Percentiles rank a stretch among this genome's conserved stretches.
Conservation (phyloP, 1,284 basidiomycete genomes). For the Pulchroboletus neoregius region DNA sequence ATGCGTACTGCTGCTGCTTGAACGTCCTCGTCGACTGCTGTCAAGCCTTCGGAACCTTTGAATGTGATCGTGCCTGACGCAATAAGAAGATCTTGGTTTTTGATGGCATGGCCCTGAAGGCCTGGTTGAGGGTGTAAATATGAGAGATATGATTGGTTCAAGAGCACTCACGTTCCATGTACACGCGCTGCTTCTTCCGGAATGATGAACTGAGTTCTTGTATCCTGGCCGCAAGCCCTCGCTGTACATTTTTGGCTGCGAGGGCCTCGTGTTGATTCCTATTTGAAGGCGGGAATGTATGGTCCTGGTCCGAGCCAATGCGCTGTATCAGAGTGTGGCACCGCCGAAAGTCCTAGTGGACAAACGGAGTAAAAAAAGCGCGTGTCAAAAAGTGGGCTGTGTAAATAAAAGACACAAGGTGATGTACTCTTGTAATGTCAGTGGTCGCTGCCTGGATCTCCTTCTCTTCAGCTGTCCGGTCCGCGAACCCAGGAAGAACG, state of each 20-base stretch:
- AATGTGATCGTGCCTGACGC: slow-evolving; percentile 82
- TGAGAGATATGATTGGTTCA: slow-evolving; percentile 3
- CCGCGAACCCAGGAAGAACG: slow-evolving; percentile 92
- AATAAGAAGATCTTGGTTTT: slow-evolving; percentile 86
- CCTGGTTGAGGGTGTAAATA: slow-evolving; percentile 45
- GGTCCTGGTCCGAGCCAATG: slow-evolving; percentile 49
- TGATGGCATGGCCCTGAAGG: slow-evolving; percentile 90
- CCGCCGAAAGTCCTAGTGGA: slow-evolving; percentile 73
- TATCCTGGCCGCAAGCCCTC: slow-evolving; percentile 89
- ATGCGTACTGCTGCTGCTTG: slow-evolving; percentile 58
- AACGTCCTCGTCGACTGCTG: slow-evolving; percentile 82
- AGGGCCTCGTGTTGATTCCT: slow-evolving; percentile 54
- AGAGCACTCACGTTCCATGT: slow-evolving; percentile 85
- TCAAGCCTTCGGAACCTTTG: slow-evolving; percentile 74
- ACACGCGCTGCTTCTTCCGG: slow-evolving; percentile 94
- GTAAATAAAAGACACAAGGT: slow-evolving; percentile 18
- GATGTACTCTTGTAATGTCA: slow-evolving; percentile 80
- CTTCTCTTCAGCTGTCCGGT: slow-evolving; percentile 88
- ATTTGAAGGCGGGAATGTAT: slow-evolving; percentile 50
- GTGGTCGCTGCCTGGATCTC: slow-evolving; percentile 88
- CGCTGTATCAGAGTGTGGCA: slow-evolving; percentile 79
- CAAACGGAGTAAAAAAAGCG: slow-evolving; percentile 7
- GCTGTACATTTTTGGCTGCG: slow-evolving; percentile 94
- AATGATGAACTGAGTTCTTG: slow-evolving; percentile 93
- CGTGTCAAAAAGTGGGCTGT: slow-evolving; percentile 13